Evolutionary conservation across 768 basidiomycete species (phyloP), one percentile per base, ranked within the genome.

Genomic region (Kondoa subrosea): DNA sequence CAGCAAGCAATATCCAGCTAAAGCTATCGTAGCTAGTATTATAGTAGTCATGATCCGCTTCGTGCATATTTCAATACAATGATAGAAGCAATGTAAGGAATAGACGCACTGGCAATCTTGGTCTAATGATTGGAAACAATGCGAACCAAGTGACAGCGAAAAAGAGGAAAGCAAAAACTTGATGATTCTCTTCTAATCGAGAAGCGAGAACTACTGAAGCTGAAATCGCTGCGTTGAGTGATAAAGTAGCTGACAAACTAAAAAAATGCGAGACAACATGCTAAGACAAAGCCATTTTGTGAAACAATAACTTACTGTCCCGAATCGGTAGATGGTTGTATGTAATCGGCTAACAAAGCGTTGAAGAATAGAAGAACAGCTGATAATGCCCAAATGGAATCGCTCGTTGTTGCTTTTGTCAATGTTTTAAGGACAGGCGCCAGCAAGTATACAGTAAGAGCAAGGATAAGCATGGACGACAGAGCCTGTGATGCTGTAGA

Each of bases 341-440:
- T 4, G 26, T 32, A 34, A 34, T 31, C 30, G 26, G 50, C 30
- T 26, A 61, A 26, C 57, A 30, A 30, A 56, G 21, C 59, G 27
- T 58, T 33, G 75, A 92, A 90, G 50, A 95, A 79, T 65, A 84
- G 79, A 77, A 96, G 89, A 57, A 97, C 82, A 64, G 81, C 81
- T 2, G 68, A 72, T 67, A 66, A 69, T 2, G 67, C 50, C 67
- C 69, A 70, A 71, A 97, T 92, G 31, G 91, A 91, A 76, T 99
- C 95, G 15, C 88, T 88, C 50, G 93, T 95, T 2, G 92, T 96
- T 29, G 92, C 89, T 50, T 89, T 87, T 31, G 91, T 93, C 74
- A 99, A 79, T 3, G 93, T 96, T 74, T 86, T 84, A 67, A 97
- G 80, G 12, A 96, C 87, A 16, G 95, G 95, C 1, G 91, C 86